Evolutionary conservation across 768 basidiomycete species (phyloP), one percentile per base, ranked within the genome.

Genomic region (Lactarius hatsudake): DNA sequence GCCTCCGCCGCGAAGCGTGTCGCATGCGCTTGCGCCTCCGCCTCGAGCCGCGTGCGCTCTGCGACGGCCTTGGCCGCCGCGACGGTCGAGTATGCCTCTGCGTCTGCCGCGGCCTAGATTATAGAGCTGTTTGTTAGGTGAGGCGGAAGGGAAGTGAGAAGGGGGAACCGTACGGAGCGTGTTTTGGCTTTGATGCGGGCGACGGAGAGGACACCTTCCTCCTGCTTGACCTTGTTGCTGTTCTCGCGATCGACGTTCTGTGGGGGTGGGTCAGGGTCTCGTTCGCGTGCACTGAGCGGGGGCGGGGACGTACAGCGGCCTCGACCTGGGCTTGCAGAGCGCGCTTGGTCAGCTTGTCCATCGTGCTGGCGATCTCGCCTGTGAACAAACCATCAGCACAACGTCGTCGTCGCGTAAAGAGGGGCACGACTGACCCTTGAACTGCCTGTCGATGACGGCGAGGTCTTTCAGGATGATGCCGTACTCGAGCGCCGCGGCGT

Each of bases 321-420:
- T 93, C 92, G 34, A 94, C 91, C 75, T 94, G 93, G 13, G 92
- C 90, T 74, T 94, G 89, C 43, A 94, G 79, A 26, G 90, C 92
- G 71, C 92, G 83, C 4, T 90, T 90, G 72, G 90, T 93, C 62
- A 93, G 81, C 73, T 91, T 90, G 73, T 93, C 89, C 91, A 93
- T 93, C 1, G 90, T 91, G 30, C 83, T 79, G 1, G 90, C 92
- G 70, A 93, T 92, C 73, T 94, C 91, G 66, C 91, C 77, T 76
- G 59, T 10, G 43, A 10, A n/a, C 9, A 3, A 30, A 30, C 30
- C 1, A 36, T 9, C 30, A 30, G 30, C 5, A 28, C 9, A 59
- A 59, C 23, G 3, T 2, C 12, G 9, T 34, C 8, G 10, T 4
- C 9, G 4, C 48, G 9, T 8, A 30, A 26, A 18, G 38, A 59